Conservation (phyloP, 768 basidiomycete species). For the Hericium rajendrae region DNA sequence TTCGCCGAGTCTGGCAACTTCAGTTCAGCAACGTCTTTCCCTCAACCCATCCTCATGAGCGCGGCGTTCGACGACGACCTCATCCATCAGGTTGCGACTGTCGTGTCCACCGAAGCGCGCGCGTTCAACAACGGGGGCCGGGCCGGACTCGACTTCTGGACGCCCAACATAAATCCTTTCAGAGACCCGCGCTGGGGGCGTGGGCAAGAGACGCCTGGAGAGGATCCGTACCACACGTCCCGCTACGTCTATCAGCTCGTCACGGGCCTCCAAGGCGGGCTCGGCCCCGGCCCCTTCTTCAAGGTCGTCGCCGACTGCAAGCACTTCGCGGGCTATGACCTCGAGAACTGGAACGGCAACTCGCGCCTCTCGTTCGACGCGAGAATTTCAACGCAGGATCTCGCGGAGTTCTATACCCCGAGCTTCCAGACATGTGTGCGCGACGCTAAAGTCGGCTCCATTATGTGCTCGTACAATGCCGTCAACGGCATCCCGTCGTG, state of each 20-base stretch:
- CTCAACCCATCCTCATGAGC: slow-evolving; percentile 43
- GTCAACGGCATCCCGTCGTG: slow-evolving; percentile 52
- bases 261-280: slow-evolving; percentile 46
- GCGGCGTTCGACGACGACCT: slow-evolving; percentile 48
- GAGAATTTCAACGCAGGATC: slow-evolving; percentile 41
- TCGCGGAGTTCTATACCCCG: slow-evolving; percentile 46
- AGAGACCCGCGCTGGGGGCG: slow-evolving; percentile 57
- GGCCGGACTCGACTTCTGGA: slow-evolving; percentile 44
- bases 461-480: slow-evolving; percentile 58
- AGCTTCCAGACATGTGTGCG: slow-evolving; percentile 52
- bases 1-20: slow-evolving; percentile 42
- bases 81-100: slow-evolving; percentile 36
- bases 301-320: slow-evolving; percentile 51
- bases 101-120: slow-evolving; percentile 48
- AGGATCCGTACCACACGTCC: slow-evolving; percentile 44
- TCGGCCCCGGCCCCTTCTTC: slow-evolving; percentile 40
- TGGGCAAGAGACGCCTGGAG: slow-evolving; percentile 54
- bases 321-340: slow-evolving; percentile 50
- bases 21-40: slow-evolving; percentile 50
- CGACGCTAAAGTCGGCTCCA: slow-evolving; percentile 48
- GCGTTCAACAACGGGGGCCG: slow-evolving; percentile 47
- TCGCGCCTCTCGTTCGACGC: slow-evolving; percentile 43
- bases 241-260: slow-evolving; percentile 47
- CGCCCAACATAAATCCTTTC: slow-evolving; percentile 44
- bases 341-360: slow-evolving; percentile 47